Evolutionary conservation across 2,329 filamentous ascomycete species (phyloP), one percentile per base, ranked within the genome.

Genomic region (Fusarium phyllophilum): DNA sequence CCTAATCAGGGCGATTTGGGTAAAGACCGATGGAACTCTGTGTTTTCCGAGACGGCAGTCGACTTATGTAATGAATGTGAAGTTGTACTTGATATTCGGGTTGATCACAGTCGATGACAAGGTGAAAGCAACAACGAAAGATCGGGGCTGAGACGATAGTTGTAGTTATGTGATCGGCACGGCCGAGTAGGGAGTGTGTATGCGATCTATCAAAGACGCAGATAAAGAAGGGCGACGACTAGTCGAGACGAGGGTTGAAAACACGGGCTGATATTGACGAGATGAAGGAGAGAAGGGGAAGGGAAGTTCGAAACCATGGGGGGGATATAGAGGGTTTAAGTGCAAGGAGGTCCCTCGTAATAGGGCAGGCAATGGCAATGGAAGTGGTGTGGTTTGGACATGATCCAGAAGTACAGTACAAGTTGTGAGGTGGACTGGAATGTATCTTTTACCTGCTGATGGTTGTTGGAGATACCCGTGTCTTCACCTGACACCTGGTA

Each of bases 161-260:
- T 68, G 62, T 67, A 68, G 56, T 67, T 72, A 70, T 70, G 42
- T 59, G 67, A 70, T 71, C 79, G 82, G 81, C 82, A 79, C 82
- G 77, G 82, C 81, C 80, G 81, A 76, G 68, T 78, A 76, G 79
- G 70, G 79, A 74, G 76, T 68, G 66, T 73, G 55, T 60, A 61
- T 76, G 83, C 82, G 70, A 82, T 87, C 86, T 88, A 77, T 88
- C 86, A 87, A 88, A 88, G 86, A 87, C 84, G 82, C 84, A 66
- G 72, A 81, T 77, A 79, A 78, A 52, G 74, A 78, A 78, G 66
- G 77, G 70, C 74, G 71, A 73, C 71, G 66, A 78, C 72, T 64
- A 69, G 68, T 70, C 67, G 52, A 71, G 71, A 59, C 77, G 74
- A 78, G 72, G 76, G 72, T 66, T 72, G 75, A 70, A 70, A 75